These are phyloP conservation scores for Gorgonomyces haynaldii DNA, from an alignment of 192 early-diverging fungal species.

Conservation along the genomic window DNA sequence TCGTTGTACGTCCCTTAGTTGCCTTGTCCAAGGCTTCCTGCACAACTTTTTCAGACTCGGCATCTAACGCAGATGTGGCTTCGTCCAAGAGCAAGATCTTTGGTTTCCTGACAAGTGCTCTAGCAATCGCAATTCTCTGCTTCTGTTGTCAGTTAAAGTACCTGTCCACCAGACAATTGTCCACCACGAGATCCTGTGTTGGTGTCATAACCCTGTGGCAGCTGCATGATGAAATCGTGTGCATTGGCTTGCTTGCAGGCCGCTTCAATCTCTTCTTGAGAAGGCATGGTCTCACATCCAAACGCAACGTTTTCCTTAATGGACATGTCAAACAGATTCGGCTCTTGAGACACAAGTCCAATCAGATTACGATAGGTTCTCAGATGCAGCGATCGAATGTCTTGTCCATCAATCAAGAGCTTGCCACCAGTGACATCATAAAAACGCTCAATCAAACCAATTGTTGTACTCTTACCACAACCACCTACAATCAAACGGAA, in stretches of 20 bases:
- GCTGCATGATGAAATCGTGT: constrained; percentile 66
- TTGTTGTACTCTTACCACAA: constrained; percentile 54
- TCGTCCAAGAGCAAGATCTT: constrained; percentile 70
- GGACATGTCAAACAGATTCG: constrained; percentile 60
- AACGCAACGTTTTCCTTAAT: constrained; percentile 43
- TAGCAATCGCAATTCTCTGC: constrained; percentile 82
- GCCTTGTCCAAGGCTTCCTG: constrained; percentile 47
- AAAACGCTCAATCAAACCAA: constrained; percentile 44
- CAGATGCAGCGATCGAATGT: constrained; percentile 51
- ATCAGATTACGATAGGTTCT: constrained; percentile 57
- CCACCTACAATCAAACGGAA: constrained; percentile 71
- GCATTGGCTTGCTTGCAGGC: constrained; percentile 52
- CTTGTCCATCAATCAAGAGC: constrained; percentile 22
- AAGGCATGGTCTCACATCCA: constrained; percentile 16
- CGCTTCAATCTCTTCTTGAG: constrained; percentile 17
- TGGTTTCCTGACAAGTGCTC: constrained; percentile 35
- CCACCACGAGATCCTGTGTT: constrained; percentile 35
- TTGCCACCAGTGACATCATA: constrained; percentile 37
- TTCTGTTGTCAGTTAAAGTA: no score
- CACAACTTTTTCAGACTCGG: constrained; percentile 48
- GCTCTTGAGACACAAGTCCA: constrained; percentile 77
- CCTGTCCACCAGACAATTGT: constrained; percentile 69
- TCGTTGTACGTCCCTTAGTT: constrained; percentile 46
- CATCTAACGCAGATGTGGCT: constrained; percentile 68
- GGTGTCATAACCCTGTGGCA: constrained; percentile 35